These are phyloP conservation scores for Turritis glabra DNA, from an alignment of 345 rosid species.

Conservation along the genomic window DNA sequence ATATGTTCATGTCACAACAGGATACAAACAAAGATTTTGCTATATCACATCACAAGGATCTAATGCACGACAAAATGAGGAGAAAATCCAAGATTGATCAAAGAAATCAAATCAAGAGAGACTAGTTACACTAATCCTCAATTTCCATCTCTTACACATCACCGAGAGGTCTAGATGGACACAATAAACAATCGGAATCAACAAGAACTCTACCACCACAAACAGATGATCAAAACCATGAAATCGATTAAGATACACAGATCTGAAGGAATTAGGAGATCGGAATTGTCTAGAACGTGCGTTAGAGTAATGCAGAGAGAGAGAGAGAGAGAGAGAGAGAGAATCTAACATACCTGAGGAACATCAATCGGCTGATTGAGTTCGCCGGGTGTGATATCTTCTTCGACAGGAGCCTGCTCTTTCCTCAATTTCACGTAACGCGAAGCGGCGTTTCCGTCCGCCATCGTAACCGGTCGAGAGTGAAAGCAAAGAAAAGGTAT, in stretches of 20 bases:
- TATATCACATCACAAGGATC: neutral
- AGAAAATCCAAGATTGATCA: neutral
- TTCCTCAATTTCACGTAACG: slow-evolving; percentile 67
- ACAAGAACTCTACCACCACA: neutral
- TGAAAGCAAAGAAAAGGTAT: neutral
- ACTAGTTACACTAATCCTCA: slow-evolving; percentile 10
- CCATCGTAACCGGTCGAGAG: slow-evolving; percentile 48
- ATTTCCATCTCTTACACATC: neutral
- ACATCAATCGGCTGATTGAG: slow-evolving; percentile 90
- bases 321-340: slow-evolving; percentile 5
- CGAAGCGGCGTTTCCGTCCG: slow-evolving; percentile 55
- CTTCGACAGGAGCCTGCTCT: slow-evolving; percentile 64
- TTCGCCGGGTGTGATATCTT: slow-evolving; percentile 85
- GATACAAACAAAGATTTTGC: neutral
- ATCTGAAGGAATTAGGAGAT: slow-evolving; percentile 29
- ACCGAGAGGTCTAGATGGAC: slow-evolving; percentile 9
- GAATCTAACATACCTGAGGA: slow-evolving; percentile 56
- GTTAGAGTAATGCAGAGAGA: slow-evolving; percentile 16
- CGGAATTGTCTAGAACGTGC: slow-evolving; percentile 1
- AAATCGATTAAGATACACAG: slow-evolving; percentile 13
- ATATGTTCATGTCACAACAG: neutral
- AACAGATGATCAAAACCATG: neutral
- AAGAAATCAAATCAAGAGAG: neutral
- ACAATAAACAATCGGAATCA: slow-evolving; percentile 2
- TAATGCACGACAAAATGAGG: neutral